Percentiles rank a stretch among this genome's conserved stretches.
Evolutionary conservation across 371 early-diverging fungal genomes (phyloP).

Genomic region (Sporodiniella umbellata): DNA sequence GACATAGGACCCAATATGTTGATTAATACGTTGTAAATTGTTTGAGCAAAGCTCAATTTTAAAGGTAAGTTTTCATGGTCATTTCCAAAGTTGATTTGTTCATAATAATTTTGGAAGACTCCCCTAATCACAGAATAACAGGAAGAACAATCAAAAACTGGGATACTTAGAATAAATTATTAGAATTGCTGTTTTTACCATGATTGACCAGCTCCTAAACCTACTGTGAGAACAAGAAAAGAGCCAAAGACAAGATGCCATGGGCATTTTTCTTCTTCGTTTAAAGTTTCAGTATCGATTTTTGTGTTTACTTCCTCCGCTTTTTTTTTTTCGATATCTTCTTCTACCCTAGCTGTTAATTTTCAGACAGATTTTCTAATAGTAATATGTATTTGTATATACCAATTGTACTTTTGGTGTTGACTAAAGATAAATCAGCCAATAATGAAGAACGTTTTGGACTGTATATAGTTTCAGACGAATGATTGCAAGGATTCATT

Average conservation of each 20-base stretch:
- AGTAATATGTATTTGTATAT: too few species aligned
- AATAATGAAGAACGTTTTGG: not conserved
- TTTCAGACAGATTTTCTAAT: too few species aligned
- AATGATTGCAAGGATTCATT: not conserved
- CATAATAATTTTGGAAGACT: slow-evolving; percentile 29
- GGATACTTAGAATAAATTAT: not conserved
- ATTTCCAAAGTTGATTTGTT: slow-evolving; percentile 4
- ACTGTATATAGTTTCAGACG: not conserved
- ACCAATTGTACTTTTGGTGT: too few species aligned
- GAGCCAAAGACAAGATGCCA: slow-evolving; percentile 58
- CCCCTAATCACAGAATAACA: not conserved
- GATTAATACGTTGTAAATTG: slow-evolving; percentile 25
- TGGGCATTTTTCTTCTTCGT: slow-evolving; percentile 44
- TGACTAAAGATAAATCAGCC: too few species aligned
- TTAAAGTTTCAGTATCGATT: not conserved
- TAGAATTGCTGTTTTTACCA: slow-evolving; percentile 20
- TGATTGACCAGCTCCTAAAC: slow-evolving; percentile 42
- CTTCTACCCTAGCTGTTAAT: too few species aligned
- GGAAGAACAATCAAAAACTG: not conserved
- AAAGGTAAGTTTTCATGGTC: slow-evolving; percentile 3
- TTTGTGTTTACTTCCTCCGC: not conserved
- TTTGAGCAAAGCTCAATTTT: slow-evolving; percentile 32
- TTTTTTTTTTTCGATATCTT: not conserved
- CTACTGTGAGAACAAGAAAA: slow-evolving; percentile 52
- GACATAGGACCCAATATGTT: slow-evolving; percentile 26